A percentile compares a stretch with the other conserved stretches of the same genome.
phyloP scores from a whole-genome alignment of 1,284 basidiomycete genomes.

The Fomitopsis schrenkii region DNA sequence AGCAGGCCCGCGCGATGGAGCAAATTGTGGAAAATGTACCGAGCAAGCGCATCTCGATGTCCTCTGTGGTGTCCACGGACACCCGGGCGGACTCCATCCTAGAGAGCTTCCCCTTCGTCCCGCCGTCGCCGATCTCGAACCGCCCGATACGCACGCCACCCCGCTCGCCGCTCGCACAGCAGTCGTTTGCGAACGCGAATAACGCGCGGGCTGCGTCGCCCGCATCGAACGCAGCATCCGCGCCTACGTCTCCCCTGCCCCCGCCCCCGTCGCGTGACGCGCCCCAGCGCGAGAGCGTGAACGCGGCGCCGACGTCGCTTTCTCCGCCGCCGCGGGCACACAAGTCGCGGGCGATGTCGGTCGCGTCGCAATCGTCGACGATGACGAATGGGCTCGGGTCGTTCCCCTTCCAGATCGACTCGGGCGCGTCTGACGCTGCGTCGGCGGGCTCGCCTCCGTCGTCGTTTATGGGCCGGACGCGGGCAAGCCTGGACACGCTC shows the following conservation, averaged over 20 bases:
- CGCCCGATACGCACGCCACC: conserved; percentile 70
- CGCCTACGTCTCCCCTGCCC: conserved; percentile 16
- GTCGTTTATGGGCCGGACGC: conserved; percentile 38
- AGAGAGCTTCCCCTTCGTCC: conserved; percentile 81
- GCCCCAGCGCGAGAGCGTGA: conserved; percentile 12
- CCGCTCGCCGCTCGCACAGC: conserved; percentile 62
- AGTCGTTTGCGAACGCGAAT: conserved; percentile 35
- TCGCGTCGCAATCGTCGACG: conserved; percentile 66
- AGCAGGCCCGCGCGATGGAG: conserved; percentile 55
- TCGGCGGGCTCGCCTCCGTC: conserved; percentile 20
- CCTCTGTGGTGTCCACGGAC: conserved; percentile 62
- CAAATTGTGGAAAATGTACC: conserved; percentile 41
- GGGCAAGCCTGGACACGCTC: conserved; percentile 78
- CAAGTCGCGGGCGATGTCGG: conserved; percentile 60
- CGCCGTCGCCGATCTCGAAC: conserved; percentile 77
- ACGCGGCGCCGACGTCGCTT: conserved; percentile 11
- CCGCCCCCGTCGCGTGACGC: conserved; percentile 33
- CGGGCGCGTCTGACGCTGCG: conserved; percentile 21
- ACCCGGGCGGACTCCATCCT: conserved; percentile 75
- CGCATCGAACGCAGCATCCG: background rate
- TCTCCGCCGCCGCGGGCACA: conserved; percentile 36
- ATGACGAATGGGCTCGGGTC: conserved; percentile 70
- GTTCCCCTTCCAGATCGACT: conserved; percentile 82
- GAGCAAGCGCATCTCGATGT: conserved; percentile 51
- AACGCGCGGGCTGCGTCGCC: background rate